Conservation (phyloP, 257 asterid species). For the Plectranthus barbatus region DNA sequence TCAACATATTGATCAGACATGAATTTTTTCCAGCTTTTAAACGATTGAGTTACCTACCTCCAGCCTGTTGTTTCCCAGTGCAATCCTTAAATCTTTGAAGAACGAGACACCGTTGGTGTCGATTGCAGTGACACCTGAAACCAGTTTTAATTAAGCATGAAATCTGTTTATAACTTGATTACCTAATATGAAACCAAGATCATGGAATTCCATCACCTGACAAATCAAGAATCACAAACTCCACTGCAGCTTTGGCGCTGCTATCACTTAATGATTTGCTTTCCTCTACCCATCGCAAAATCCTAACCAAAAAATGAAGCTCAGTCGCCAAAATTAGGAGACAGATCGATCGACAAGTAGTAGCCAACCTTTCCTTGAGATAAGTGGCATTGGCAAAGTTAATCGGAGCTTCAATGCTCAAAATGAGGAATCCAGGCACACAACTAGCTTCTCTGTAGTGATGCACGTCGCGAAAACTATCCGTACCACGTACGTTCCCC, state of each 20-base stretch:
- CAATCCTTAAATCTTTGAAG: slow-evolving; percentile 49
- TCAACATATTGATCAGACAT: too few species aligned
- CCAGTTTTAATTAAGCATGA: too few species aligned
- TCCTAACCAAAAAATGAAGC: slow-evolving; percentile 24
- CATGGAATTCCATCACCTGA: slow-evolving; percentile 43
- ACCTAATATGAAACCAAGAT: background rate
- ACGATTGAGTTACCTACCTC: slow-evolving; percentile 33
- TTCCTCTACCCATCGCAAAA: slow-evolving; percentile 65
- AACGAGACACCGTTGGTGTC: slow-evolving; percentile 65
- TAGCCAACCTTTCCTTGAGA: slow-evolving; percentile 56
- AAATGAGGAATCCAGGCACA: slow-evolving; percentile 53
- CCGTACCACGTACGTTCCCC: slow-evolving; percentile 57
- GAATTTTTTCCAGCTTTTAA: too few species aligned
- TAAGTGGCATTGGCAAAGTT: slow-evolving; percentile 68
- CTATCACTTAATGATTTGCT: slow-evolving; percentile 11
- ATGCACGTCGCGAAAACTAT: slow-evolving; percentile 46
- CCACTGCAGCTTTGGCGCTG: slow-evolving; percentile 22
- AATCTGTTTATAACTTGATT: too few species aligned
- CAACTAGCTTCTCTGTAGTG: slow-evolving; percentile 53
- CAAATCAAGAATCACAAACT: slow-evolving; percentile 51
- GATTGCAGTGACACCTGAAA: slow-evolving; percentile 52
- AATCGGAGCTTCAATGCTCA: slow-evolving; percentile 63
- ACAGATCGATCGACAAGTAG: background rate
- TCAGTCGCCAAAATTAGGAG: too few species aligned
- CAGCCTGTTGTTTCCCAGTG: slow-evolving; percentile 36